Base-by-base conservation (phyloP, 1,284 basidiomycete genomes). In the Porogramme epimiltina region DNA sequence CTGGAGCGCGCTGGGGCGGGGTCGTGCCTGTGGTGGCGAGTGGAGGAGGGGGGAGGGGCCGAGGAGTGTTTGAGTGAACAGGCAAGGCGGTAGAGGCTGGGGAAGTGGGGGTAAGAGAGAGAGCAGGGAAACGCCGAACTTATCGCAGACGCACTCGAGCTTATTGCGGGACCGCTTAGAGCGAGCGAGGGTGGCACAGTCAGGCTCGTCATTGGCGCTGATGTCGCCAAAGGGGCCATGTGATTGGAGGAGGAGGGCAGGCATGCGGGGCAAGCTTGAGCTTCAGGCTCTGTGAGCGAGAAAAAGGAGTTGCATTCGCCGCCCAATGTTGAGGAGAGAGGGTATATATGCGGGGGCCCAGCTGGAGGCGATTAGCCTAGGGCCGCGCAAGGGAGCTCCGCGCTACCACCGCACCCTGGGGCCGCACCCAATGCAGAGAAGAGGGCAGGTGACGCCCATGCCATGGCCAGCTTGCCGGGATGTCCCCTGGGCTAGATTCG, bases 111-210 rank as follows among this genome's bases (percentile, higher is more conserved):
- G 55, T 49, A 10, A 51, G 49, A 45, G 45, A 45, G 52, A 54
- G 24, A 48, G 45, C 26, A 11, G 22, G 16, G 49, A 40, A 52
- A 55, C 51, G 51, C 52, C 42, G 45, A 53, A 54, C 52, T 55
- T 59, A 59, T 59, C 54, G 57, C 51, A 45, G 38, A 59, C 58
- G 52, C 52, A 59, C 58, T 56, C 52, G 52, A 59, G 54, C 38
- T 56, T 59, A 56, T 59, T 54, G 50, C 47, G 36, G 19, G 37
- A 19, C 52, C 55, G 55, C 52, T 54, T 59, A 54, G 9, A 9
- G 13, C 39, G 51, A 26, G 47, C 50, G 54, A 52, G 47, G 42
- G 52, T 58, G 51, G 13, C 42, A 40, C 53, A 51, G 42, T 41
- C 18, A 50, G 45, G 42, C 49, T 36, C 38, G 47, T 49, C 45